A percentile compares a stretch with the other conserved stretches of the same genome.
These are phyloP conservation scores for Liriodendron chinense DNA, from an alignment of 164 flowering plant genomes.

Conservation along the genomic window DNA sequence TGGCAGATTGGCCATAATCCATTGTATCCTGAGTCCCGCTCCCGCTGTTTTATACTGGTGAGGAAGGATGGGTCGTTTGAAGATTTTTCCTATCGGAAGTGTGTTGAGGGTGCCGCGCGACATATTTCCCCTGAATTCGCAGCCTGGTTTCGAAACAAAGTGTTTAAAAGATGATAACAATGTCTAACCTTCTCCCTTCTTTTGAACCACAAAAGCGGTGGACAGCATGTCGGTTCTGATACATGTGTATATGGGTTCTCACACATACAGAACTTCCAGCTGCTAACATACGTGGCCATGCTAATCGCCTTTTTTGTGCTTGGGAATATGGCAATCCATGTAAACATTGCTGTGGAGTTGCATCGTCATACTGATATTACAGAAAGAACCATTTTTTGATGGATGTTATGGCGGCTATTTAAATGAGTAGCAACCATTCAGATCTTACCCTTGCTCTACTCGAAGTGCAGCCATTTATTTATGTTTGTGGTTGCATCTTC, in stretches of 20 bases:
- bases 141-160: not conserved
- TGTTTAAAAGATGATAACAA: not conserved
- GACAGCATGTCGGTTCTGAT: not conserved
- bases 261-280: not conserved
- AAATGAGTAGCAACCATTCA: no score
- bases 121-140: slow-evolving; percentile 39
- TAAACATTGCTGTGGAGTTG: no score
- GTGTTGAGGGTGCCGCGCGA: slow-evolving; percentile 54
- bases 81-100: slow-evolving; percentile 86
- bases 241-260: not conserved
- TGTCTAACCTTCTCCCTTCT: not conserved
- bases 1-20: slow-evolving; percentile 63
- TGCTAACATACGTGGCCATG: not conserved
- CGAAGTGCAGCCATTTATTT: no score
- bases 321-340: no score
- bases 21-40: slow-evolving; percentile 32
- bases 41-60: slow-evolving; percentile 64
- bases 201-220: not conserved
- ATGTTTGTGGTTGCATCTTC: no score
- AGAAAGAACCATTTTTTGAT: no score
- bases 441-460: no score
- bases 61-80: slow-evolving; percentile 63
- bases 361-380: no score
- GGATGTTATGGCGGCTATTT: no score
- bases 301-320: no score